Evolutionary conservation across 371 early-diverging fungal genomes (phyloP).

Genomic region (Rhizomucor miehei): DNA sequence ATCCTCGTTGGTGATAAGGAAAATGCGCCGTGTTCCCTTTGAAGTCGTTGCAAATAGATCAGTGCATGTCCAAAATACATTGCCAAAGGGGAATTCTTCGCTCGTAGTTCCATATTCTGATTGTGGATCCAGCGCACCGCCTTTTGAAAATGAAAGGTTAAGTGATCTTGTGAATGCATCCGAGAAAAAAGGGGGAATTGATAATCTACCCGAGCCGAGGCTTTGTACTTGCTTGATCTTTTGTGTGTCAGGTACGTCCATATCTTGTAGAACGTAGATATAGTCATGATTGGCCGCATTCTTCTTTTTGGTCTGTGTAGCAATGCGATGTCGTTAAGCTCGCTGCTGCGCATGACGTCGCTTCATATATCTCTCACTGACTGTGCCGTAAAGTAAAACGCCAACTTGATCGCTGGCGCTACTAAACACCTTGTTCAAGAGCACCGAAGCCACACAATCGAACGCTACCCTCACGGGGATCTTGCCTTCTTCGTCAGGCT

Average conservation of each 20-base stretch:
- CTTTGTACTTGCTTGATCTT: slow-evolving; percentile 60
- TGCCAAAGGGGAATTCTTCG: slow-evolving; percentile 51
- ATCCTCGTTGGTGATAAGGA: slow-evolving; percentile 68
- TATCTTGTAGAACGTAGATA: slow-evolving; percentile 58
- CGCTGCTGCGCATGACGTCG: not conserved
- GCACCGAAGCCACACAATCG: slow-evolving; percentile 42
- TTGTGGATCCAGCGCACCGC: slow-evolving; percentile 15
- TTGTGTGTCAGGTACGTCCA: slow-evolving; percentile 61
- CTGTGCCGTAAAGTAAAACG: slow-evolving; percentile 64
- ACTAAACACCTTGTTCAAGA: slow-evolving; percentile 55
- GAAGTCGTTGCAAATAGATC: slow-evolving; percentile 57
- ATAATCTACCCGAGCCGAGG: slow-evolving; percentile 45
- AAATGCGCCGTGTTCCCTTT: slow-evolving; percentile 56
- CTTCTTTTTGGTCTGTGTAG: slow-evolving; percentile 25
- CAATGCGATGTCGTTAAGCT: not conserved
- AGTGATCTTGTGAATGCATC: not conserved
- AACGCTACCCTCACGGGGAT: slow-evolving; percentile 50
- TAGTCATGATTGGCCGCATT: slow-evolving; percentile 51
- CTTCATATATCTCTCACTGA: slow-evolving; percentile 22
- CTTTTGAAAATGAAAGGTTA: not conserved
- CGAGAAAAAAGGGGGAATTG: not conserved
- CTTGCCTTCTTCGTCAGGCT: slow-evolving; percentile 32
- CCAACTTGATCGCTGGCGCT: slow-evolving; percentile 60
- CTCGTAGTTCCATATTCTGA: slow-evolving; percentile 50
- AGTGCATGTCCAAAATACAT: slow-evolving; percentile 64